Percentiles rank a stretch among this genome's conserved stretches.
phyloP scores from a whole-genome alignment of 768 basidiomycete species.

The Vararia minispora region DNA sequence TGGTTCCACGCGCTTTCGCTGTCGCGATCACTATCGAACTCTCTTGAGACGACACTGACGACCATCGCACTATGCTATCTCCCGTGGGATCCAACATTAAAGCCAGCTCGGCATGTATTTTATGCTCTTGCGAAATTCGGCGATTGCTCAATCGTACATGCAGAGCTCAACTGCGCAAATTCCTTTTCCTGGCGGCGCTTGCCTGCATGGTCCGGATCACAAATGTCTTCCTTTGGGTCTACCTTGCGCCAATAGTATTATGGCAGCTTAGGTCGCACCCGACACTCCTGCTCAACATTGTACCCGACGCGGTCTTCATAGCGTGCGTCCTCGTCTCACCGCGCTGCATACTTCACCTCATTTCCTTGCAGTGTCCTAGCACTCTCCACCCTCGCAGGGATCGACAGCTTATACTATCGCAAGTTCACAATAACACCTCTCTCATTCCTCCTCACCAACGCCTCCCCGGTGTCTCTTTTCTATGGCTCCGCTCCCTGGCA shows the following conservation, averaged over 20 bases:
- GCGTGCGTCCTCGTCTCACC: constrained; percentile 28
- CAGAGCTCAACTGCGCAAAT: constrained; percentile 21
- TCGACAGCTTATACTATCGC: constrained; percentile 69
- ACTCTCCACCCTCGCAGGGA: constrained; percentile 7
- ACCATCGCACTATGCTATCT: constrained; percentile 68
- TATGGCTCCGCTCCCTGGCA: constrained; percentile 84
- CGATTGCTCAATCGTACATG: constrained; percentile 11
- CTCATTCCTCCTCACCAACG: constrained; percentile 76
- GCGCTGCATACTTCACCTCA: constrained; percentile 1
- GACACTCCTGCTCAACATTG: constrained; percentile 21
- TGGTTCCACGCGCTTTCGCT: constrained; percentile 81
- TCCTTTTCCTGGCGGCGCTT: constrained; percentile 55
- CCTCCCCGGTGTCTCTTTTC: constrained; percentile 81
- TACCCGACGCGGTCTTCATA: constrained; percentile 28
- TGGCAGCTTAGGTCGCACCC: constrained; percentile 36
- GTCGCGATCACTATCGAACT: constrained; percentile 86
- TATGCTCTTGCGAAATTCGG: neutral
- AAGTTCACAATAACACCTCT: constrained; percentile 59
- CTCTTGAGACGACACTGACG: constrained; percentile 80
- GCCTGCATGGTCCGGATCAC: constrained; percentile 84
- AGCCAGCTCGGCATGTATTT: constrained; percentile 12
- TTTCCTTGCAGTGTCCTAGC: constrained; percentile 5
- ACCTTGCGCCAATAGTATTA: constrained; percentile 47
- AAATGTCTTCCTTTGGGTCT: constrained; percentile 78
- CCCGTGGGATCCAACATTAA: constrained; percentile 43